phyloP scores from a whole-genome alignment of 2,329 filamentous ascomycete species.

The Pezicula carpinea region DNA sequence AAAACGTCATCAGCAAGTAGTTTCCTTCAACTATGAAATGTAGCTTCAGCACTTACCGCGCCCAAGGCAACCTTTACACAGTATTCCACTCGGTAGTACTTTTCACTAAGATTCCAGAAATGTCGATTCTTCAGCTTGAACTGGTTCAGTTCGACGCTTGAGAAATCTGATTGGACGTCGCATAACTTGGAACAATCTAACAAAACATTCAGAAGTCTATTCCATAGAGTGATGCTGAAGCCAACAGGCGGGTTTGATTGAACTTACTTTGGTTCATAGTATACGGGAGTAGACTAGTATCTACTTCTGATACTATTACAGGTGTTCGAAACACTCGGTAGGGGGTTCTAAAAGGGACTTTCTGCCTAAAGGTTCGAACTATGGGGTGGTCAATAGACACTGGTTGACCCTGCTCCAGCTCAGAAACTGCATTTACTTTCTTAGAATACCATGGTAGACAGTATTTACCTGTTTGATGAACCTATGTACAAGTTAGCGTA shows the following conservation, averaged over 20 bases:
- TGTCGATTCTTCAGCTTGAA: slow-evolving; percentile 16
- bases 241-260: not conserved
- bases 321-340: slow-evolving; percentile 6
- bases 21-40: not conserved
- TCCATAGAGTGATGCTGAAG: not conserved
- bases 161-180: slow-evolving; percentile 10
- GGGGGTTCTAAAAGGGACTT: slow-evolving; percentile 6
- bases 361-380: slow-evolving; percentile 8
- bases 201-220: not conserved
- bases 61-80: slow-evolving; percentile 11
- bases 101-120: slow-evolving; percentile 9
- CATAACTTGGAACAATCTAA: slow-evolving; percentile 7
- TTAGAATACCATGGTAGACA: not conserved
- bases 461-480: slow-evolving; percentile 12
- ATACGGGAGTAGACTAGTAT: slow-evolving; percentile 7
- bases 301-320: slow-evolving; percentile 7
- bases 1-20: not conserved
- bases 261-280: slow-evolving; percentile 8
- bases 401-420: slow-evolving; percentile 10
- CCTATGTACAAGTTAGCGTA: not conserved
- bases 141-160: slow-evolving; percentile 4
- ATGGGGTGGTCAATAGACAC: slow-evolving; percentile 13
- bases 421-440: not conserved
- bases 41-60: not conserved
- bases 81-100: slow-evolving; percentile 13